Evolutionary conservation across 2,329 filamentous ascomycete species (phyloP).

Genomic region (Emericellopsis cladophorae): DNA sequence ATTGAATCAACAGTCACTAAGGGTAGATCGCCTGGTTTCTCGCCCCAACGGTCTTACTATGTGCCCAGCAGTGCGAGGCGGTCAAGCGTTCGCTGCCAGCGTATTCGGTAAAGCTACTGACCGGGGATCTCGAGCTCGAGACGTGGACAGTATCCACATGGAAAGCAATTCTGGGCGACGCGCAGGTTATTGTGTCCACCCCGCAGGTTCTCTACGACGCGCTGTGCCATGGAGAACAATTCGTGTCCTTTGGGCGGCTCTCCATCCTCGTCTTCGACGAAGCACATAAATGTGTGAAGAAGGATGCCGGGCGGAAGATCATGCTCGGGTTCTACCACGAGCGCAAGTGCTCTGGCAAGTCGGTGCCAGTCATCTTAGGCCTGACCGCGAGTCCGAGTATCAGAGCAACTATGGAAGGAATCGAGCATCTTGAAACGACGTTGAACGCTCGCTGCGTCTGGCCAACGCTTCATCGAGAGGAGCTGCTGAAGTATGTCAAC

Average conservation of each 20-base stretch:
- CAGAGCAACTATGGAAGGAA: slow-evolving; percentile 37
- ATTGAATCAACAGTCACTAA: background rate
- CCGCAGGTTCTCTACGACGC: slow-evolving; percentile 65
- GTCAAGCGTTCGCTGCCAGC: slow-evolving; percentile 47
- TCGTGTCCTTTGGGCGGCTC: slow-evolving; percentile 51
- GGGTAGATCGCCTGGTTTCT: slow-evolving; percentile 58
- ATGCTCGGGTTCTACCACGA: slow-evolving; percentile 62
- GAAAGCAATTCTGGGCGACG: slow-evolving; percentile 50
- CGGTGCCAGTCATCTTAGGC: slow-evolving; percentile 58
- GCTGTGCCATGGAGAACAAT: slow-evolving; percentile 48
- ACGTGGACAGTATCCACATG: slow-evolving; percentile 60
- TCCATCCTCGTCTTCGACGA: slow-evolving; percentile 73
- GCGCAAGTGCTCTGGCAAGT: slow-evolving; percentile 19
- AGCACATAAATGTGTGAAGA: slow-evolving; percentile 63
- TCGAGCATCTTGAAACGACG: slow-evolving; percentile 54
- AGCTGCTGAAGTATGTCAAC: slow-evolving; percentile 57
- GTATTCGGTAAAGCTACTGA: slow-evolving; percentile 48
- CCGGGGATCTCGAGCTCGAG: slow-evolving; percentile 56
- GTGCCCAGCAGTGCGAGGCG: slow-evolving; percentile 50
- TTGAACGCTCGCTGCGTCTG: slow-evolving; percentile 58
- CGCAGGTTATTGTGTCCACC: slow-evolving; percentile 66
- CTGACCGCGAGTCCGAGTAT: slow-evolving; percentile 71
- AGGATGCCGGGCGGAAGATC: slow-evolving; percentile 53
- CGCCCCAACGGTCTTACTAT: slow-evolving; percentile 55
- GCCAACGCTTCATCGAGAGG: slow-evolving; percentile 54